phyloP scores from a whole-genome alignment of 805 yeast species.

The Spathaspora girioi region DNA sequence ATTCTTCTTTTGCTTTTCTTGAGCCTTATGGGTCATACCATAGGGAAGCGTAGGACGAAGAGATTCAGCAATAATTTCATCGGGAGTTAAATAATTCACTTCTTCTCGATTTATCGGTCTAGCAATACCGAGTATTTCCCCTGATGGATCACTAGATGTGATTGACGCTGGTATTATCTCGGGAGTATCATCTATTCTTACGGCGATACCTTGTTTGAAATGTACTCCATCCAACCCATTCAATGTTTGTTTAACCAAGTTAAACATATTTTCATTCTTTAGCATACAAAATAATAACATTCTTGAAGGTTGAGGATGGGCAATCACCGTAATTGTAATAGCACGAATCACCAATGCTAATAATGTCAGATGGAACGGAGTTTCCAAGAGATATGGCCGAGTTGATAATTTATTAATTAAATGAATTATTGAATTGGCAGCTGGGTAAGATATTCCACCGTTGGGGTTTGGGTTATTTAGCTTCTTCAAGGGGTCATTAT shows the following conservation, averaged over 20 bases:
- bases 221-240: slow-evolving; percentile 21
- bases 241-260: slow-evolving; percentile 32
- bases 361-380: slow-evolving; percentile 47
- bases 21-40: slow-evolving; percentile 60
- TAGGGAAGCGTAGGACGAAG: slow-evolving; percentile 50
- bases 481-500: slow-evolving; percentile 17
- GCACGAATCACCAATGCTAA: slow-evolving; percentile 59
- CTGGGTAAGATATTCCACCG: slow-evolving; percentile 49
- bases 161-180: background rate
- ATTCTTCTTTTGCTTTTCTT: slow-evolving; percentile 49
- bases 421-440: slow-evolving; percentile 45
- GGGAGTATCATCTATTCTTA: slow-evolving; percentile 12
- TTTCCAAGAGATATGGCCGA: slow-evolving; percentile 30
- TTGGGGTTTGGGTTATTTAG: slow-evolving; percentile 29
- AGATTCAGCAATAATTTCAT: slow-evolving; percentile 32
- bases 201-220: slow-evolving; percentile 18
- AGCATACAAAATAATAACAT: slow-evolving; percentile 50
- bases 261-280: slow-evolving; percentile 37
- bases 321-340: slow-evolving; percentile 48
- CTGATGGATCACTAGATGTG: background rate
- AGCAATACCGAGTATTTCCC: background rate
- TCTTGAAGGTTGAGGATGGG: slow-evolving; percentile 49
- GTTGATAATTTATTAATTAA: slow-evolving; percentile 37
- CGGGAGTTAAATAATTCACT: background rate
- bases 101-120: slow-evolving; percentile 1